phyloP scores from a whole-genome alignment of 768 basidiomycete species.

The Lyophyllum decastes region DNA sequence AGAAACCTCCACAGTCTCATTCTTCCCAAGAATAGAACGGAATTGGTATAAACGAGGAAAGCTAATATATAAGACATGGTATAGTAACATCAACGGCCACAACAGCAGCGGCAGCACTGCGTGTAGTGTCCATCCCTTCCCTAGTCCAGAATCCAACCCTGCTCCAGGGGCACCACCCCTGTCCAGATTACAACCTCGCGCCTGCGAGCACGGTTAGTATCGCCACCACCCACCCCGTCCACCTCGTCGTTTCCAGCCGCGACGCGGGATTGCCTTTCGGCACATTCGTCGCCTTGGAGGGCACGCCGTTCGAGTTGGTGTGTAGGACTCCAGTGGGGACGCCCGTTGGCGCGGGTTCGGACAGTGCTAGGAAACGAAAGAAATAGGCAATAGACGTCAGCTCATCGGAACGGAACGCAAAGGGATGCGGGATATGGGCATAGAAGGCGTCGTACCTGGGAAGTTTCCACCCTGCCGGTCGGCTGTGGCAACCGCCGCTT shows the following conservation, averaged over 20 bases:
- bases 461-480: conserved; percentile 31
- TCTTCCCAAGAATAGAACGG: neutral
- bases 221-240: neutral
- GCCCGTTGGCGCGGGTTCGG: conserved; percentile 41
- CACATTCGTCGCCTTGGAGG: conserved; percentile 18
- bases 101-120: neutral
- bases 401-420: too few species aligned
- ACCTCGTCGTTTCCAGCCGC: neutral
- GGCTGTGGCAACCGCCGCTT: conserved; percentile 28
- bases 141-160: too few species aligned
- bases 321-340: conserved; percentile 23
- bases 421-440: too few species aligned
- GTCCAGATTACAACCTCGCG: neutral
- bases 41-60: neutral
- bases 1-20: too few species aligned
- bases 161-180: too few species aligned
- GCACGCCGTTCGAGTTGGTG: conserved; percentile 24
- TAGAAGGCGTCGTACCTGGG: conserved; percentile 37
- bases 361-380: conserved; percentile 1
- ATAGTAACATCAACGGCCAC: neutral
- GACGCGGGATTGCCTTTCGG: neutral
- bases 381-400: too few species aligned
- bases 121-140: too few species aligned
- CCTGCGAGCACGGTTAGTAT: neutral
- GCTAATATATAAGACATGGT: neutral